Evolutionary conservation across 345 rosid genomes (phyloP), one percentile per base, ranked within the genome.

Genomic region (Eucalyptus tenuipes): DNA sequence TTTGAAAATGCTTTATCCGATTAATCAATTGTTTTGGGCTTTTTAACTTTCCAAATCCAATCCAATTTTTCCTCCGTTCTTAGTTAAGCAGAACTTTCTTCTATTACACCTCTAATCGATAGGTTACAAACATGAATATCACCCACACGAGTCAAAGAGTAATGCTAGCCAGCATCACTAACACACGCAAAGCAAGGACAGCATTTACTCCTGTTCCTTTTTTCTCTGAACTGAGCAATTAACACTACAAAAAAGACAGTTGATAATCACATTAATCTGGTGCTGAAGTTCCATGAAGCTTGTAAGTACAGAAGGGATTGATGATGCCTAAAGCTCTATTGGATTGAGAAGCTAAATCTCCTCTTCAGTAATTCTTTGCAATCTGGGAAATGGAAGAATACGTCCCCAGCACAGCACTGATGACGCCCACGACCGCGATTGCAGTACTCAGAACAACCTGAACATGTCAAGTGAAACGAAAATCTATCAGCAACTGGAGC

Each of bases 401-500:
- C 29, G 99, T 93, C 88, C 99, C 99, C 55, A 95, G 42, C n/a
- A 89, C 59, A 15, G 96, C 96, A 91, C 95, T 92, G 25, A 92
- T 49, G 59, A 93, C 31, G 64, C 99, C 99, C 64, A 93, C 55
- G 48, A 82, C 94, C 86, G 89, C 91, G 10, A 93, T 86, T 45
- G 88, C 75, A 4, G 88, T 47, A 66, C 98, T 93, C 10, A 88
- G 29, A 75, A 88, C 87, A 24, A 87, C 66, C 90, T 89, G 87
- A 40, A 80, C 84, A 33, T 49, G 31, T 71, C 27, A 6, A 5
- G 45, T 37, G 14, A 71, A 18, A 20, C 18, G 11, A 71, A 71
- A 12, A 81, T 59, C 61, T 40, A 85, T 85, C 27, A 85, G 44
- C 59, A 29, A 50, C 20, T 49, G 44, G 5, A 10, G 87, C 61